Evolutionary conservation across 2,329 filamentous ascomycete genomes (phyloP), one percentile per base, ranked within the genome.

Genomic region (Aspergillus alliaceus): DNA sequence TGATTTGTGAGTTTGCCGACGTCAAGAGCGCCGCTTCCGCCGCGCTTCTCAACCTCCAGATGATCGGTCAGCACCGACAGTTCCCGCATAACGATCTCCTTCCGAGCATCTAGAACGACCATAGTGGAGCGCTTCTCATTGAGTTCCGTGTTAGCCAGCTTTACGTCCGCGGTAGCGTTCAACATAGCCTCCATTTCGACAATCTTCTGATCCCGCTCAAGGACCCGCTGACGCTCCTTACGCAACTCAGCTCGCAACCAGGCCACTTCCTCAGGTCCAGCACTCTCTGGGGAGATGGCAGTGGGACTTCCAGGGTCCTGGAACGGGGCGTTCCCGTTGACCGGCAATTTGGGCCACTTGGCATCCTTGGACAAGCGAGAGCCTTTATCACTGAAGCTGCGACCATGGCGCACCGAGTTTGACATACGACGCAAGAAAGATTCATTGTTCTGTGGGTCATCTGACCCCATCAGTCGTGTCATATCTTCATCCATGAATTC

Each of bases 401-500:
- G 88, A 54, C 92, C 92, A 74, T 98, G 95, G 62, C 92, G 90
- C 56, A 97, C 92, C 51, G 91, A 93, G 71, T 96, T 96, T 7
- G 95, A 98, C 39, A 97, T 90, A 52, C 91, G 87, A 56, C 91
- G 90, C 60, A 98, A 80, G 59, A 97, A 90, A 1, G 90, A 93
- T 25, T 90, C 88, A 31, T 86, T 88, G 42, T 83, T 81, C 66
- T 75, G 62, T 24, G 72, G 20, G 49, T 92, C 90, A 59, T 93
- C 91, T 20, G 86, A 87, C 39, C 87, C 89, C 58, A 96, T 81
- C 57, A 97, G 93, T 56, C 93, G 88, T 53, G 90, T 90, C 86
- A 97, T 91, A 70, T 98, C 95, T 73, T 97, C 93, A 63, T 98
- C 93, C 88, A 96, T 87, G 69, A 97, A 95, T 63, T 96, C 92